Evolutionary conservation across 768 basidiomycete species (phyloP).

Genomic region (Ephemerocybe angulata): DNA sequence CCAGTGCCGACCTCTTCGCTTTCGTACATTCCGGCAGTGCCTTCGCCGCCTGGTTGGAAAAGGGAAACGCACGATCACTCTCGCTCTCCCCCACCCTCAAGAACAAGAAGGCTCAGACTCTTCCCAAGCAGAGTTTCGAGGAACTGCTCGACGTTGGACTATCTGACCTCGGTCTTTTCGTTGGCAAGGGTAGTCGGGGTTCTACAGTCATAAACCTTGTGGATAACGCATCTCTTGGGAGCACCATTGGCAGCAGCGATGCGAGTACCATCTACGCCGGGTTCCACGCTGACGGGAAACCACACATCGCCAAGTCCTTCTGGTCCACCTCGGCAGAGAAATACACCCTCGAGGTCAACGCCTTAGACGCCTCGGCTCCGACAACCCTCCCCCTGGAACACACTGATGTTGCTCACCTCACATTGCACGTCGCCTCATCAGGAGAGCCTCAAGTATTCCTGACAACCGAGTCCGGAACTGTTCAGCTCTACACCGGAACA

Average conservation of each 20-base stretch:
- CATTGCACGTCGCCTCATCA: conserved; percentile 4
- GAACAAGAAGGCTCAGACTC: conserved; percentile 39
- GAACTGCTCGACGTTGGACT: conserved; percentile 62
- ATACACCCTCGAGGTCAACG: conserved; percentile 46
- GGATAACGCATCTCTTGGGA: conserved; percentile 21
- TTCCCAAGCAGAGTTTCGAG: conserved; percentile 45
- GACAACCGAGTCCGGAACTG: conserved; percentile 69
- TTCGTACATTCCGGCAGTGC: conserved; percentile 26
- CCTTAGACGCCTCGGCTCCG: not conserved
- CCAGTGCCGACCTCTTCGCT: conserved; percentile 28
- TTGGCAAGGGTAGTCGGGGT: conserved; percentile 52
- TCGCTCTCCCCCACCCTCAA: conserved; percentile 45
- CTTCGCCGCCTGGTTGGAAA: conserved; percentile 53
- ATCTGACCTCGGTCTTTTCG: conserved; percentile 49
- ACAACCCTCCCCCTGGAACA: conserved; percentile 6
- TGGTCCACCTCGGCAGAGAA: conserved; percentile 54
- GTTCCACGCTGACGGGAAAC: conserved; percentile 43
- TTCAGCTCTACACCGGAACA: conserved; percentile 29
- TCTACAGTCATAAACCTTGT: conserved; percentile 53
- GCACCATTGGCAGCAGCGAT: not conserved
- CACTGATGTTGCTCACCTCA: conserved; percentile 4
- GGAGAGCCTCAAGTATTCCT: conserved; percentile 60
- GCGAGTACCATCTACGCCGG: conserved; percentile 49
- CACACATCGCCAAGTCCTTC: conserved; percentile 59
- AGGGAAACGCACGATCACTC: conserved; percentile 46